Percentiles rank a stretch among this genome's conserved stretches.
Evolutionary conservation across 75 land plant species (phyloP).

Genomic region (Gnetum montanum): DNA sequence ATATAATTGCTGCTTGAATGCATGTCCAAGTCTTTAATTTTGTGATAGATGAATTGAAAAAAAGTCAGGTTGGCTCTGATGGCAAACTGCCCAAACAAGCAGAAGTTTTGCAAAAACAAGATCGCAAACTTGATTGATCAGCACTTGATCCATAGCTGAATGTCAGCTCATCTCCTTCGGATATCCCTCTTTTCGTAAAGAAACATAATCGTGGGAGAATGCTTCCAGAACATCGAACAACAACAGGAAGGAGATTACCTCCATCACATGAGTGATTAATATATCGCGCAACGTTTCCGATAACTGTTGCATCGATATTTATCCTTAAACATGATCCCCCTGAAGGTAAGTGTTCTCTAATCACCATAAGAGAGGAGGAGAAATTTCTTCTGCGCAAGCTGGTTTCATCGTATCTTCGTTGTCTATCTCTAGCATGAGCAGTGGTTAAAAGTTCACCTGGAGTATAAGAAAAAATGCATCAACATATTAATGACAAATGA

Average conservation of each 20-base stretch:
- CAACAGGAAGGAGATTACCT: conserved; percentile 47
- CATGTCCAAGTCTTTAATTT: neutral
- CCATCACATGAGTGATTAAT: conserved; percentile 93
- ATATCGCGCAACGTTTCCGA: conserved; percentile 82
- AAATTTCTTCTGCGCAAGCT: conserved; percentile 5
- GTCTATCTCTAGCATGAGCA: conserved; percentile 57
- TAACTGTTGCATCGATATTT: conserved; percentile 76
- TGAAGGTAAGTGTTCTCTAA: conserved; percentile 85
- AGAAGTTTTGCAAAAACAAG: conserved; percentile 62
- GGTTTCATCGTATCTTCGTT: conserved; percentile 42
- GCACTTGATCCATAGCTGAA: conserved; percentile 69
- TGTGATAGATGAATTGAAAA: neutral
- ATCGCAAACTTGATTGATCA: conserved; percentile 13
- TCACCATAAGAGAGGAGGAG: conserved; percentile 57
- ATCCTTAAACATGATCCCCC: conserved; percentile 66
- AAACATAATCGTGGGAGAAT: conserved; percentile 69
- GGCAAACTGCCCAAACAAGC: conserved; percentile 65
- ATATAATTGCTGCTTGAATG: too few relatives aligned
- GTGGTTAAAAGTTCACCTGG: conserved; percentile 85
- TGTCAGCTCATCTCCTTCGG: conserved; percentile 64
- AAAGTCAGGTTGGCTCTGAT: conserved; percentile 53
- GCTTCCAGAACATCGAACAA: conserved; percentile 61
- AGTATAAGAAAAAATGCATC: too few relatives aligned
- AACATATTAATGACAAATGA: neutral
- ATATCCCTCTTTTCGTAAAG: conserved; percentile 59